phyloP scores from a whole-genome alignment of 257 asterid species.

The Scutellaria baicalensis region DNA sequence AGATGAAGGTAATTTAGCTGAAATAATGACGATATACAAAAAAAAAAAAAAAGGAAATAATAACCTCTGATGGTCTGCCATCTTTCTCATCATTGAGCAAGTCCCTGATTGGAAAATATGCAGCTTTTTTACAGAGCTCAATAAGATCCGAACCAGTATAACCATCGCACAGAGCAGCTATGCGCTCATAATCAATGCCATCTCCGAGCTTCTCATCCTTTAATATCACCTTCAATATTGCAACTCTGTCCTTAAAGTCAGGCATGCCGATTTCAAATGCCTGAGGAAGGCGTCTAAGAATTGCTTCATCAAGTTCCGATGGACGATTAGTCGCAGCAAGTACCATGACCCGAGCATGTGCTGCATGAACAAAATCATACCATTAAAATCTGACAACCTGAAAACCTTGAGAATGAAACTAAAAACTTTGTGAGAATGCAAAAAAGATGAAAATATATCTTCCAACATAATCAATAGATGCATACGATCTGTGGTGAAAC shows the following conservation, averaged over 20 bases:
- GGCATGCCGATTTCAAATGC: constrained; percentile 83
- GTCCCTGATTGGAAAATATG: constrained; percentile 70
- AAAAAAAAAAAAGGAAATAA: constrained; percentile 15
- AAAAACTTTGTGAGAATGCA: neutral
- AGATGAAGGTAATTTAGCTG: neutral
- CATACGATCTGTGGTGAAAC: constrained; percentile 92
- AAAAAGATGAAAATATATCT: neutral
- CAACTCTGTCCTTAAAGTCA: constrained; percentile 54
- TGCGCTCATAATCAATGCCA: constrained; percentile 47
- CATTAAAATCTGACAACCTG: neutral
- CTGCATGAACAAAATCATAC: constrained; percentile 25
- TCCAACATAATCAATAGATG: constrained; percentile 11
- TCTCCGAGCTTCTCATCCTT: constrained; percentile 61
- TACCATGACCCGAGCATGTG: constrained; percentile 77
- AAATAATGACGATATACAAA: neutral
- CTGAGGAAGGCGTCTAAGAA: constrained; percentile 88
- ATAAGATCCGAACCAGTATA: constrained; percentile 84
- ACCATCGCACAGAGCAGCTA: constrained; percentile 75
- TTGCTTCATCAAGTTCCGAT: constrained; percentile 96
- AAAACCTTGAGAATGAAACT: neutral
- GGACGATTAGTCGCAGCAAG: constrained; percentile 95
- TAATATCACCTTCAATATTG: constrained; percentile 69
- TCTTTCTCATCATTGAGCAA: constrained; percentile 62
- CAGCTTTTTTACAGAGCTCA: constrained; percentile 86
- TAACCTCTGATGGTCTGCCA: constrained; percentile 48